Evolutionary conservation across 129 eudicot species (phyloP).

Genomic region (Rutidosis leptorrhynchoides): DNA sequence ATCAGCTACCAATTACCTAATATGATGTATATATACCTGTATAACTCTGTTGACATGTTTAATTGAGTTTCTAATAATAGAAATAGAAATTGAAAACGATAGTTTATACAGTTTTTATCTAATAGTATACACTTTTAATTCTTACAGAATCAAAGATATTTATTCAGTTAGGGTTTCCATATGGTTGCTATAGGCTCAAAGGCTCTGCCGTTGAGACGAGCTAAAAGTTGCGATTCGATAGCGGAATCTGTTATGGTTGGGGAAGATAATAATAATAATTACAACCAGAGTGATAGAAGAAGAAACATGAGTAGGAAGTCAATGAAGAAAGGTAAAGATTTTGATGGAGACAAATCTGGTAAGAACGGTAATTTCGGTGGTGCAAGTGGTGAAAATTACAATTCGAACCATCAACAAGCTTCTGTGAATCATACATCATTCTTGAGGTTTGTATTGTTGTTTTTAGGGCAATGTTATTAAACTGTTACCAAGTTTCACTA

Average conservation of each 20-base stretch:
- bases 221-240: constrained; percentile 20
- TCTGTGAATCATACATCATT: constrained; percentile 50
- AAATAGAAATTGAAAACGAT: background rate
- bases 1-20: background rate
- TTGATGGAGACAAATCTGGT: constrained; percentile 29
- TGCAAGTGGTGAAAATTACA: constrained; percentile 18
- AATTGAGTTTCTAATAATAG: background rate
- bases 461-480: background rate
- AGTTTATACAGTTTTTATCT: background rate
- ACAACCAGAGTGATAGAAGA: constrained; percentile 36
- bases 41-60: background rate
- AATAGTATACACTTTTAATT: background rate
- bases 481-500: background rate
- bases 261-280: constrained; percentile 26
- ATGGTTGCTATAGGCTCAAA: constrained; percentile 55
- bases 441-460: constrained; percentile 45
- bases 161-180: constrained; percentile 17
- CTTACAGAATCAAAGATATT: background rate
- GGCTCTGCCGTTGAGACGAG: constrained; percentile 41
- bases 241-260: constrained; percentile 24
- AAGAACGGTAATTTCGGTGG: constrained; percentile 36
- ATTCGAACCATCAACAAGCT: constrained; percentile 34
- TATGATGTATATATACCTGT: background rate
- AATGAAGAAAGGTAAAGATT: constrained; percentile 38
- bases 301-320: constrained; percentile 57